These are phyloP conservation scores for Pythium sp. DNA, from an alignment of 352 stramenopile species.

Conservation along the genomic window DNA sequence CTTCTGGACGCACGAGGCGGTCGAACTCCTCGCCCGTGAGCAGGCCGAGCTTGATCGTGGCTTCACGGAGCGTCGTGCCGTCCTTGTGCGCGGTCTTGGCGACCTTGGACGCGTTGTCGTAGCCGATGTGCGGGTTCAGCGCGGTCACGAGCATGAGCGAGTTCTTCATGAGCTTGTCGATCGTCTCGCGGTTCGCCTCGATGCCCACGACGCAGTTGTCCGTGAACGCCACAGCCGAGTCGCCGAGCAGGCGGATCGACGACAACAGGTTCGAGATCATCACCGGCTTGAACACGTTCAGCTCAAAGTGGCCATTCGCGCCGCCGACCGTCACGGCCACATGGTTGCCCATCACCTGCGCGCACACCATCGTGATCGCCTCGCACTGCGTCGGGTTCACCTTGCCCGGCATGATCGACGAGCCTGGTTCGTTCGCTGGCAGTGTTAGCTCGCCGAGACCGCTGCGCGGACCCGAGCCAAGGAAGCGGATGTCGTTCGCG, in stretches of 20 bases:
- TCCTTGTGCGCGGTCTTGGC: constrained; percentile 96
- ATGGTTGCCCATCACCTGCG: constrained; percentile 96
- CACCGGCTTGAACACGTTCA: constrained; percentile 98
- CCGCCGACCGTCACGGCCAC: constrained; percentile 91
- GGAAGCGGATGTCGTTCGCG: constrained; percentile 74
- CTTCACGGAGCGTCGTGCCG: constrained; percentile 91
- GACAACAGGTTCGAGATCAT: constrained; percentile 91
- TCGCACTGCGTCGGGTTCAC: constrained; percentile 93
- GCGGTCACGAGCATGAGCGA: constrained; percentile 97
- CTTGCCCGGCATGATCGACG: constrained; percentile 76
- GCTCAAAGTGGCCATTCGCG: constrained; percentile 95
- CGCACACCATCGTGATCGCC: constrained; percentile 96
- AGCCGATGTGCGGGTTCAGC: constrained; percentile 96
- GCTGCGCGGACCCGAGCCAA: constrained; percentile 55
- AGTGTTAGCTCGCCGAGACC: constrained; percentile 62
- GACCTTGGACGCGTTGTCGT: constrained; percentile 96
- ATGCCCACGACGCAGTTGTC: constrained; percentile 93
- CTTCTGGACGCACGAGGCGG: constrained; percentile 91
- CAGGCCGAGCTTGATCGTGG: constrained; percentile 86
- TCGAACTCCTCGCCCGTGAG: constrained; percentile 95
- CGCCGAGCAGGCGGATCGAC: constrained; percentile 85
- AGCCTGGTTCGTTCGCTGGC: constrained; percentile 66
- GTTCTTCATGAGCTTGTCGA: constrained; percentile 93
- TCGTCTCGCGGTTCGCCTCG: constrained; percentile 86
- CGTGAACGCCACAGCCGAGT: constrained; percentile 88